Evolutionary conservation across 495 filamentous ascomycete species (phyloP).

Genomic region (Neurospora sublineolata): DNA sequence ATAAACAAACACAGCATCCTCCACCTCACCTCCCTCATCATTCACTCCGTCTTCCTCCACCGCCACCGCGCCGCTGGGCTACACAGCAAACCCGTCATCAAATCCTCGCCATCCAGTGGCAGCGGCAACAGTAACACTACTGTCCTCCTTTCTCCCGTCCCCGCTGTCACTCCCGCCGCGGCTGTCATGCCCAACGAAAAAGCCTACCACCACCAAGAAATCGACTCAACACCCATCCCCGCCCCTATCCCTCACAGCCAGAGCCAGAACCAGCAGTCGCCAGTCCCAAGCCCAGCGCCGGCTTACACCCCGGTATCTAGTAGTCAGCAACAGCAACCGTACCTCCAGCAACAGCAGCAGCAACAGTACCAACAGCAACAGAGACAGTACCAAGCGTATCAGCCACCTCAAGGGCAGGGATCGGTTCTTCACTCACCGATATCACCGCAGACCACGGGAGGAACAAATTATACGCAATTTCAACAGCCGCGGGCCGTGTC

Average conservation of each 20-base stretch:
- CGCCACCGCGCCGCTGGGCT: constrained; percentile 35
- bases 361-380: background rate
- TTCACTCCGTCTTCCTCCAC: constrained; percentile 30
- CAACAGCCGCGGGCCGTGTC: background rate
- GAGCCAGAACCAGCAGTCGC: background rate
- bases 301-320: background rate
- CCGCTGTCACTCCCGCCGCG: background rate
- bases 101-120: background rate
- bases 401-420: background rate
- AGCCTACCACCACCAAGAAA: background rate
- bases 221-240: background rate
- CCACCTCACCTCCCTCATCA: constrained; percentile 26
- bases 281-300: background rate
- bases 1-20: constrained; percentile 21
- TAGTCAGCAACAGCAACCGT: background rate
- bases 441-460: background rate
- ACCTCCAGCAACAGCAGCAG: background rate
- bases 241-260: background rate
- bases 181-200: background rate
- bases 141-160: background rate
- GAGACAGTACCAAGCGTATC: background rate
- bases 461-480: background rate
- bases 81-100: constrained; percentile 21
- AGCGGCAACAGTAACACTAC: background rate
- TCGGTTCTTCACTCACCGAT: background rate